Evolutionary conservation across 2,329 filamentous ascomycete species (phyloP), one percentile per base, ranked within the genome.

Genomic region (Aspergillus costaricaensis): DNA sequence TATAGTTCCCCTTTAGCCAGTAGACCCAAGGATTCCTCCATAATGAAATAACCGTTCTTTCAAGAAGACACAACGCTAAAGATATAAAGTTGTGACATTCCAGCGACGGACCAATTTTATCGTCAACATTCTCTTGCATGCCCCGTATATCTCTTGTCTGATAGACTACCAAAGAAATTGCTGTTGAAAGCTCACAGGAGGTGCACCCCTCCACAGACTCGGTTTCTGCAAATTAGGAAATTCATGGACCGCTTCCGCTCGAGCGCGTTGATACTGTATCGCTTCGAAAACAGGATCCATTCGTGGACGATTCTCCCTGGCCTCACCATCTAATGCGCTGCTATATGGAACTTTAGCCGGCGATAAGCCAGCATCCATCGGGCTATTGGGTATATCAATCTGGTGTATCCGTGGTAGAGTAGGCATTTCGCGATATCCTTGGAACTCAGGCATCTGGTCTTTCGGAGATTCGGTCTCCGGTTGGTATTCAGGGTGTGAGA

Each of bases 111-210:
- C 9, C 41, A 43, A 5, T 0, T 21, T 2, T n/a, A 23, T 7
- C 9, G 10, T 23, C 41, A 14, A 23, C 14, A 4, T 4, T 5
- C 9, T 3, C 41, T 44, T 21, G 41, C 4, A 43, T 12, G 17
- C 12, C 17, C 9, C 3, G 9, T 14, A 14, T 19, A 23, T 21
- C 19, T 6, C 19, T 21, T 43, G 17, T 23, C 41, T 8, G 5
- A 43, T 36, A 4, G 30, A 12, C 52, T 65, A 75, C 72, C 73
- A 75, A n/a, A 74, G 64, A 61, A 75, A 76, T 30, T 68, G 67
- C 7, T 67, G 65, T 62, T 75, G 72, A 52, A 75, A 75, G 25
- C 66, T 64, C n/a, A 67, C 49, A 0, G 71, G 66, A 5, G 73
- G 73, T 7, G 72, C 73, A 27, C 64, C 72, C 51, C 67, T 62